Base-by-base conservation (phyloP, 495 filamentous ascomycete genomes). In the Immersiella caudata region DNA sequence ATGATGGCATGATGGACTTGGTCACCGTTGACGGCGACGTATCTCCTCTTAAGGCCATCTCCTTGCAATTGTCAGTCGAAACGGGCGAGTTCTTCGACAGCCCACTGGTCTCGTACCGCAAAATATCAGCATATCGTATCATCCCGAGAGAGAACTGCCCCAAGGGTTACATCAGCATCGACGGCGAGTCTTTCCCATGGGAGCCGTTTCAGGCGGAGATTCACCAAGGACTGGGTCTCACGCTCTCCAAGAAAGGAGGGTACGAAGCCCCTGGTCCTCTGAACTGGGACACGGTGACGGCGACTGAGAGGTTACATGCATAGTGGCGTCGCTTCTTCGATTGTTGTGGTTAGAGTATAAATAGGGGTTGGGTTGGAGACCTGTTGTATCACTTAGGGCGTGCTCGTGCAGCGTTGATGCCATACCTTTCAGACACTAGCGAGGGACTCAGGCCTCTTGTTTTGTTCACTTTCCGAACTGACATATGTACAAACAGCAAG, bases 201-300 rank as follows among this genome's bases (percentile, higher is more conserved):
- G 89, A 89, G 65, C 89, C 91, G 0, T 94, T 97, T 76, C 95
- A 99, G 79, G 92, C 87, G 9, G 95, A 99, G 79, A 80, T 97
- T 16, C 92, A 97, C 79, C 83, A 84, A 56, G 92, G 93, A 0
- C 80, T 98, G 25, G 95, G 92, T n/a, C 93, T 91, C 1, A 89
- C 92, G 26, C 79, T 98, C 56, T 89, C 90, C 25, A 92, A 90
- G 73, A 86, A 81, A 6, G 87, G 83, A 50, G 73, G 84, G 35
- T 97, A 93, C 75, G 92, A 97, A 76, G 89, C 91, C 0, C 81
- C 86, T 4, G 92, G 85, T 0, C 82, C 84, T 1, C 52, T 84
- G 0, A 85, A 75, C 33, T 84, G 81, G 81, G 78, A 83, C 35
- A 76, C 72, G 22, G 76, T 74, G 11, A 74, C 72, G 22, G 72